Evolutionary conservation across 805 yeast species (phyloP).

Genomic region (Lipomyces spencermartinsiae): DNA sequence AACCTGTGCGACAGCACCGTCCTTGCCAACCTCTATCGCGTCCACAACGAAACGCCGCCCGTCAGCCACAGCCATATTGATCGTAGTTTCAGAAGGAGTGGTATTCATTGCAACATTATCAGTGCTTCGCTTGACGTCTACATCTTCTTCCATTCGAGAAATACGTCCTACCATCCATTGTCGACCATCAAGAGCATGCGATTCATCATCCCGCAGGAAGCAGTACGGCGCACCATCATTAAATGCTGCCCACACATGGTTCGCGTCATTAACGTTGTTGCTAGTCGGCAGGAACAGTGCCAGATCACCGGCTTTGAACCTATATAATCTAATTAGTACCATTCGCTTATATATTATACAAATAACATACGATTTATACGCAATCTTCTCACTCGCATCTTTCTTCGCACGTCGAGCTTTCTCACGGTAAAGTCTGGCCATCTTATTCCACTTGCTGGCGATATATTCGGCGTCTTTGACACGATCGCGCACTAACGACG

Average conservation of each 20-base stretch:
- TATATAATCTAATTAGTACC: slow-evolving; percentile 59
- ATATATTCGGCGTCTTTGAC: slow-evolving; percentile 88
- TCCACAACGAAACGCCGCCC: slow-evolving; percentile 33
- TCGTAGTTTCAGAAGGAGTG: background rate
- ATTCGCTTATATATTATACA: slow-evolving; percentile 17
- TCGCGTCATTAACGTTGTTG: slow-evolving; percentile 35
- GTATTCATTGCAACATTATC: slow-evolving; percentile 1
- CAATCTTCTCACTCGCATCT: slow-evolving; percentile 31
- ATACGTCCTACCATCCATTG: slow-evolving; percentile 89
- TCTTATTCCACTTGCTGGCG: slow-evolving; percentile 84
- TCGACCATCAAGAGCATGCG: slow-evolving; percentile 48
- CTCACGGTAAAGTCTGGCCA: slow-evolving; percentile 59
- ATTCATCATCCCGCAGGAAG: slow-evolving; percentile 59
- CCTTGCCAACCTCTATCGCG: slow-evolving; percentile 23
- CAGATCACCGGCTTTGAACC: slow-evolving; percentile 75
- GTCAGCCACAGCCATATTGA: slow-evolving; percentile 16
- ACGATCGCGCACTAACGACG: slow-evolving; percentile 65
- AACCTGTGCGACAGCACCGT: background rate
- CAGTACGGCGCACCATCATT: slow-evolving; percentile 88
- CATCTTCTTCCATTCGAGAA: slow-evolving; percentile 58
- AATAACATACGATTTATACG: slow-evolving; percentile 42
- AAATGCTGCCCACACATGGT: slow-evolving; percentile 89
- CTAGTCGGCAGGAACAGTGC: slow-evolving; percentile 85
- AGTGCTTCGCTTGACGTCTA: slow-evolving; percentile 46
- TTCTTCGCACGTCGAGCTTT: slow-evolving; percentile 36